These are phyloP conservation scores for Acorus gramineus DNA, from an alignment of 106 monocot genomes.

Conservation along the genomic window DNA sequence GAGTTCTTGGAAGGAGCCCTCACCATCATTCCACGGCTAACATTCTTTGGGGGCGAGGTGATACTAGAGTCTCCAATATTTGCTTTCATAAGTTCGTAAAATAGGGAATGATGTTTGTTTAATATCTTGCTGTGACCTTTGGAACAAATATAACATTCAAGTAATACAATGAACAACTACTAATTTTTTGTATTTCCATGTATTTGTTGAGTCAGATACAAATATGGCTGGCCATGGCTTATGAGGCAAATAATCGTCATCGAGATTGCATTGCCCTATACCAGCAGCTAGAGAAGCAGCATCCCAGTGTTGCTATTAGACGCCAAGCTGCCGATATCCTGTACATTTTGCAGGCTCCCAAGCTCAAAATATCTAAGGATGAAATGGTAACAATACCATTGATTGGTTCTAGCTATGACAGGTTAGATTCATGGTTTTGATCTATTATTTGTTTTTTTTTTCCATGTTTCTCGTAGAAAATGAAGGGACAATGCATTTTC, in stretches of 20 bases:
- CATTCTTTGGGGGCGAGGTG: slow-evolving; percentile 94
- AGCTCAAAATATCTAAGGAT: slow-evolving; percentile 91
- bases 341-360: slow-evolving; percentile 93
- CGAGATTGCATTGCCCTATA: slow-evolving; percentile 90
- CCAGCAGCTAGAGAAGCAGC: slow-evolving; percentile 69
- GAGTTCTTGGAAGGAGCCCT: slow-evolving; percentile 92
- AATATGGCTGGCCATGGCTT: slow-evolving; percentile 99
- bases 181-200: too few species aligned
- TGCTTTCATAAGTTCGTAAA: background rate
- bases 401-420: slow-evolving; percentile 91
- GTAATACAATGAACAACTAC: too few species aligned
- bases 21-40: slow-evolving; percentile 70
- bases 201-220: slow-evolving; percentile 52
- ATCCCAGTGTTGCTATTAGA: slow-evolving; percentile 70
- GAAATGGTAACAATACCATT: slow-evolving; percentile 95
- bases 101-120: background rate
- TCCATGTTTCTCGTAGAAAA: background rate
- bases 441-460: background rate
- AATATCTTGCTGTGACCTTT: too few species aligned
- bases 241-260: slow-evolving; percentile 90
- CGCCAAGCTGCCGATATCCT: slow-evolving; percentile 91
- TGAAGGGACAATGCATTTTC: too few species aligned
- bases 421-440: slow-evolving; percentile 26
- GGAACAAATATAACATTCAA: too few species aligned
- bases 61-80: background rate